phyloP scores from a whole-genome alignment of 2,329 filamentous ascomycete species.

The Penicillium sp. region DNA sequence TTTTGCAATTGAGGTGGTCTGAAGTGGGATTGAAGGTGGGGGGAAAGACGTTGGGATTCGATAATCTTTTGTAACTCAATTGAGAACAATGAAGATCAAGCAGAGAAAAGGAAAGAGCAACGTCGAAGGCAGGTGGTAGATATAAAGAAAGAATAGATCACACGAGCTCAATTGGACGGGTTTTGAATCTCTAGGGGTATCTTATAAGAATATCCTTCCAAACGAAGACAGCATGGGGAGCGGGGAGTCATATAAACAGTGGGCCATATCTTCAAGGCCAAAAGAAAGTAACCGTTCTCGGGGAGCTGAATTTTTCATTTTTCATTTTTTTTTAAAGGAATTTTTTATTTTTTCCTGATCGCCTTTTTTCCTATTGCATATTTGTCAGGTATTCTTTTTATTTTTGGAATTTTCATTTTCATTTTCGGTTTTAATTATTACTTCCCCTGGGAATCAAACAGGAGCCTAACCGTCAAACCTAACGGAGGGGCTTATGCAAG shows the following conservation, averaged over 20 bases:
- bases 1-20: conserved; percentile 7
- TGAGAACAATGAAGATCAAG: conserved; percentile 4
- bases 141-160: conserved; percentile 14
- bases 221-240: conserved; percentile 33
- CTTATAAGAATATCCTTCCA: conserved; percentile 16
- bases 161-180: conserved; percentile 15
- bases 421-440: conserved; percentile 9
- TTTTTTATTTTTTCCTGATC: neutral
- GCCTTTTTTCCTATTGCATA: neutral
- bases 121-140: neutral
- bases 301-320: conserved; percentile 4
- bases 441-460: conserved; percentile 30
- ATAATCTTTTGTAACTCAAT: conserved; percentile 3
- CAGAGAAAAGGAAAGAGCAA: conserved; percentile 5
- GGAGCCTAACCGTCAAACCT: conserved; percentile 41
- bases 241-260: conserved; percentile 42
- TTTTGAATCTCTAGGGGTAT: conserved; percentile 15
- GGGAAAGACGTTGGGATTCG: conserved; percentile 2
- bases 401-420: conserved; percentile 8
- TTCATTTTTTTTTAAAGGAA: conserved; percentile 4
- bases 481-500: conserved; percentile 42
- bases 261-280: conserved; percentile 30
- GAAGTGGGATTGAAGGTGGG: conserved; percentile 13
- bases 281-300: conserved; percentile 12
- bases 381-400: neutral